Evolutionary conservation across 2,329 filamentous ascomycete genomes (phyloP), one percentile per base, ranked within the genome.

Genomic region (Xylaria hypoxylon): DNA sequence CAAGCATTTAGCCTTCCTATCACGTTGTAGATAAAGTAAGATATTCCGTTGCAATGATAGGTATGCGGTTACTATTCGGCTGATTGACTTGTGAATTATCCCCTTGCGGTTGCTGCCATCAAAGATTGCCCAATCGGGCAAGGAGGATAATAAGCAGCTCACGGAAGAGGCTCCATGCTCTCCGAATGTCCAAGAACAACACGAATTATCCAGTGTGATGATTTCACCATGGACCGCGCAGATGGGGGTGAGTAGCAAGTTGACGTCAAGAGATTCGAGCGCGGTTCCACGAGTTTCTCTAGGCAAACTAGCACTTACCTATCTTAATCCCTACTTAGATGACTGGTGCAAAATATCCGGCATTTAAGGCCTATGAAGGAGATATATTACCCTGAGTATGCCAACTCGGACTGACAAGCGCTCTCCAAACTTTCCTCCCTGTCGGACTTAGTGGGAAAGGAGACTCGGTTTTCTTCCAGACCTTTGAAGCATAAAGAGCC

Each of bases 1-100:
- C 26, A 40, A 57, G 47, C 26, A 71, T 68, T 71, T 70, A 70
- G 19, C 68, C 70, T 64, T n/a, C 72, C 73, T 74, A 75, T 75
- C 68, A 73, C 17, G 50, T 66, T n/a, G 26, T 38, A 55, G 66
- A 64, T 65, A 73, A 72, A 74, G 69, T 74, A 72, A 73, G 71
- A 65, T 60, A 48, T 55, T 63, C 57, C 57, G 59, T 53, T 50
- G 42, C 57, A 31, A 59, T 69, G 69, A 71, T 69, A 70, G 68
- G 68, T 52, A 52, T 65, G 31, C 62, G 67, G 63, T 68, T 67
- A 33, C 58, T 64, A 64, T 38, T 31, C 50, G 31, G 48, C 28
- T 59, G 47, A 68, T 71, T 65, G 65, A 65, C 56, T 58, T 22
- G 13, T 56, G 33, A 33, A 38, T 22, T 17, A 38, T 38, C 51